Conservation (phyloP, 768 basidiomycete genomes). For the Clitopilus hobsonii region DNA sequence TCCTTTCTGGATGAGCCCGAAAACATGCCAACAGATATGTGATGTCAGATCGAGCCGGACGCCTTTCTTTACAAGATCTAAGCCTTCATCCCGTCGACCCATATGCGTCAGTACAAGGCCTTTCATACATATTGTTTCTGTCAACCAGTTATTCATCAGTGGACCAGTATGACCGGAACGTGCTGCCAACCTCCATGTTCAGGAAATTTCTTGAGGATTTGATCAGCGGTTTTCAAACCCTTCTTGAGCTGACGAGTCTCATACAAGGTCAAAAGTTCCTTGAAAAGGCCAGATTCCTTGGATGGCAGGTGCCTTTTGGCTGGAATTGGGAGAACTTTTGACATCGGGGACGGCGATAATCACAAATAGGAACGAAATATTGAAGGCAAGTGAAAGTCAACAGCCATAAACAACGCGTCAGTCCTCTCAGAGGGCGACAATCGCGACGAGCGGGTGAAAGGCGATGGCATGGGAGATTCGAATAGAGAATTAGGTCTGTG, state of each 20-base stretch:
- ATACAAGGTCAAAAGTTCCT: constrained; percentile 81
- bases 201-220: constrained; percentile 92
- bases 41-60: constrained; percentile 76
- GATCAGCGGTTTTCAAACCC: constrained; percentile 86
- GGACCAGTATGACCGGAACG: not conserved
- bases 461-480: too few relatives aligned
- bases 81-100: constrained; percentile 76
- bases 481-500: too few relatives aligned
- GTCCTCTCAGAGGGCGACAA: not conserved
- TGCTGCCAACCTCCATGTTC: constrained; percentile 83
- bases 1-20: constrained; percentile 90
- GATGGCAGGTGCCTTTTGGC: constrained; percentile 62
- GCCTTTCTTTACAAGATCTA: constrained; percentile 82
- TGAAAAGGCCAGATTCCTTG: constrained; percentile 84
- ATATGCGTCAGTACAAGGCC: constrained; percentile 81
- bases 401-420: not conserved
- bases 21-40: constrained; percentile 98
- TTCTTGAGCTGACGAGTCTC: constrained; percentile 88
- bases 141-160: constrained; percentile 3
- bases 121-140: constrained; percentile 97
- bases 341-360: constrained; percentile 21
- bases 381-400: constrained; percentile 7
- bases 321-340: constrained; percentile 28
- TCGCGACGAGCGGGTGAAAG: not conserved
- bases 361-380: constrained; percentile 1